Evolutionary conservation across 1,284 basidiomycete genomes (phyloP).

Genomic region (Pholiota adiposa): DNA sequence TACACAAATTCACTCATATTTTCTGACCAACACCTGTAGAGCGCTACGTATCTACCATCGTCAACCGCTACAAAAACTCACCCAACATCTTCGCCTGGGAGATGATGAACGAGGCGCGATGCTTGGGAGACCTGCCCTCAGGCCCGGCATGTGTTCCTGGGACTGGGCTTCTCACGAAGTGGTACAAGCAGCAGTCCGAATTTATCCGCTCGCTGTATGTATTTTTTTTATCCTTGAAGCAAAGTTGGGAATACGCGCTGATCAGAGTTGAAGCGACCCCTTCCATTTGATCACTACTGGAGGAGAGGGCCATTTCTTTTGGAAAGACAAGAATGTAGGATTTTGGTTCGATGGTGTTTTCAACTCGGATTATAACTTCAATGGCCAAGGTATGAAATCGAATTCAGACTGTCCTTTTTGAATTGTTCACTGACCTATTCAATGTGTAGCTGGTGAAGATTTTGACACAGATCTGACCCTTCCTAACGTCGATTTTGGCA

Average conservation of each 20-base stretch:
- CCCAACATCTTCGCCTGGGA: slow-evolving; percentile 62
- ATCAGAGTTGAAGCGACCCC: slow-evolving; percentile 43
- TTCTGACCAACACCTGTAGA: slow-evolving; percentile 36
- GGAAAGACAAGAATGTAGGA: slow-evolving; percentile 41
- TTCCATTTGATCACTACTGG: slow-evolving; percentile 61
- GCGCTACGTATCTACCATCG: slow-evolving; percentile 55
- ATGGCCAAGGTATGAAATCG: slow-evolving; percentile 50
- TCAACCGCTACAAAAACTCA: slow-evolving; percentile 58
- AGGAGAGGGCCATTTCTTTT: slow-evolving; percentile 62
- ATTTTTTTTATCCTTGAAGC: not conserved
- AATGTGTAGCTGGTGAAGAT: slow-evolving; percentile 52
- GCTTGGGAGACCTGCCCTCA: slow-evolving; percentile 51
- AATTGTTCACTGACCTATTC: too few relatives aligned
- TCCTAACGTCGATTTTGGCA: slow-evolving; percentile 60
- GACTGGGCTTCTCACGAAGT: slow-evolving; percentile 48
- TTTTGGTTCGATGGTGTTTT: slow-evolving; percentile 48
- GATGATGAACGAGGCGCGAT: slow-evolving; percentile 62
- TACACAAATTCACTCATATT: not conserved
- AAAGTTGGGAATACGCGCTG: not conserved
- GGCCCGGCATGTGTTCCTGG: slow-evolving; percentile 53
- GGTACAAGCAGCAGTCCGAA: slow-evolving; percentile 55
- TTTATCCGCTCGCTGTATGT: slow-evolving; percentile 55
- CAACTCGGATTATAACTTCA: slow-evolving; percentile 58
- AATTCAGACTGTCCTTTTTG: too few relatives aligned
- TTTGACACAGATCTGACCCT: slow-evolving; percentile 53